Conservation (phyloP, 2,329 filamentous ascomycete species). For the Calonectria leucothoes region DNA sequence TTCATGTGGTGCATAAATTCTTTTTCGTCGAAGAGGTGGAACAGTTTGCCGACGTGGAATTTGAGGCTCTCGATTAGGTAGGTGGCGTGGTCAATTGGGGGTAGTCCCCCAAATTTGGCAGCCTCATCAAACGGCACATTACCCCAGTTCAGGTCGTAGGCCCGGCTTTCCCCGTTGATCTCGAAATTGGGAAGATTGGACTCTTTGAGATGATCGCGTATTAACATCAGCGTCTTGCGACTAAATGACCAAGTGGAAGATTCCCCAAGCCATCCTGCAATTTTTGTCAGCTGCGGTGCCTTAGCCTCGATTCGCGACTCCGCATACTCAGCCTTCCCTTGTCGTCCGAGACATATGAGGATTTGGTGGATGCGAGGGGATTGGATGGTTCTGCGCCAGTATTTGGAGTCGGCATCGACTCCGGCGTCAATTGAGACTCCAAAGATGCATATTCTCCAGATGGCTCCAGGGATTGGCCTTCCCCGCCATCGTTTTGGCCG, state of each 20-base stretch:
- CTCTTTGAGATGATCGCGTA: constrained; percentile 13
- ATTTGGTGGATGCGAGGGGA: constrained; percentile 17
- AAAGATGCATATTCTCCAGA: not conserved
- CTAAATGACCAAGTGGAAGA: constrained; percentile 24
- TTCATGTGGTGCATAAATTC: not conserved
- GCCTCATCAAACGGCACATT: not conserved
- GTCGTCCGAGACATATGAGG: constrained; percentile 13
- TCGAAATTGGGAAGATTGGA: constrained; percentile 14
- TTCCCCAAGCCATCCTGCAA: constrained; percentile 21
- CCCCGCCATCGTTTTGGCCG: not conserved
- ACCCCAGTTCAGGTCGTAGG: constrained; percentile 18
- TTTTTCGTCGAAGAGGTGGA: constrained; percentile 18
- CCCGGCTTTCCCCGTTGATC: constrained; percentile 21
- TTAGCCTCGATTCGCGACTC: not conserved
- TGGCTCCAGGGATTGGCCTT: not conserved
- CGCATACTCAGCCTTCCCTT: constrained; percentile 15
- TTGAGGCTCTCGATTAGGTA: constrained; percentile 21
- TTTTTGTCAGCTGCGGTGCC: not conserved
- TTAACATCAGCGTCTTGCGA: constrained; percentile 16
- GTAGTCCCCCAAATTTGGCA: constrained; percentile 2
- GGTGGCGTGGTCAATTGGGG: constrained; percentile 9
- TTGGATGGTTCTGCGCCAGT: constrained; percentile 15
- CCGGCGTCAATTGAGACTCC: not conserved
- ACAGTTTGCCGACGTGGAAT: constrained; percentile 17
- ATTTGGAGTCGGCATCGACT: constrained; percentile 17